These are phyloP conservation scores for Paramarasmius palmivorus DNA, from an alignment of 1,284 basidiomycete species.

Conservation along the genomic window DNA sequence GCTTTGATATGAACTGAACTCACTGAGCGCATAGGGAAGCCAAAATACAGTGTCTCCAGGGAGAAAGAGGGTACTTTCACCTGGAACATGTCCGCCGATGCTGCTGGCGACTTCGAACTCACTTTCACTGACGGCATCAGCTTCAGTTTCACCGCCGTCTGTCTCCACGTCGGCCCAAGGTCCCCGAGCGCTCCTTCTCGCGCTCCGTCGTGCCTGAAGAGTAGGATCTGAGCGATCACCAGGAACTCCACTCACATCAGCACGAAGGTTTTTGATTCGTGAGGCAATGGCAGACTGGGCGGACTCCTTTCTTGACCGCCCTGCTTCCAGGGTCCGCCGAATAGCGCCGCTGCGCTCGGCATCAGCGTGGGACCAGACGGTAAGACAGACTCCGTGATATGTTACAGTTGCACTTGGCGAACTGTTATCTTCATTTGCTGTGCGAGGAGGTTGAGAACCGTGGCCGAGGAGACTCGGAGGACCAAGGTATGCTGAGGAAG, in stretches of 20 bases:
- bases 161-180: constrained; percentile 80
- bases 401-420: constrained; percentile 54
- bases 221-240: constrained; percentile 50
- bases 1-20: constrained; percentile 29
- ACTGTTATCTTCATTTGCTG: constrained; percentile 40
- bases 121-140: constrained; percentile 74
- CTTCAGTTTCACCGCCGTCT: constrained; percentile 68
- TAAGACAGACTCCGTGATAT: constrained; percentile 89
- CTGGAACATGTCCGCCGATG: constrained; percentile 68
- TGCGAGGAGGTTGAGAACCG: constrained; percentile 39
- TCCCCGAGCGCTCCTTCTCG: constrained; percentile 57
- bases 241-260: constrained; percentile 44
- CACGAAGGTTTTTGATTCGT: constrained; percentile 63
- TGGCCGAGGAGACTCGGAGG: constrained; percentile 60
- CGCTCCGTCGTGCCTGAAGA: constrained; percentile 52
- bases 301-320: constrained; percentile 75
- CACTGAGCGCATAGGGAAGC: constrained; percentile 89
- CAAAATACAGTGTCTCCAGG: constrained; percentile 90
- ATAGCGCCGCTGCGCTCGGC: constrained; percentile 81
- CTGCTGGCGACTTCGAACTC: constrained; percentile 80
- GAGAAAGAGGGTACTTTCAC: constrained; percentile 83
- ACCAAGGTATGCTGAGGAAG: constrained; percentile 76
- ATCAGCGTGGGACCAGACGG: constrained; percentile 93
- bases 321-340: constrained; percentile 77
- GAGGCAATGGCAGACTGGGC: constrained; percentile 69